Percentiles rank a stretch among this genome's conserved stretches.
Conservation (phyloP, 2,329 filamentous ascomycete species). For the Colletotrichum tropicicola region DNA sequence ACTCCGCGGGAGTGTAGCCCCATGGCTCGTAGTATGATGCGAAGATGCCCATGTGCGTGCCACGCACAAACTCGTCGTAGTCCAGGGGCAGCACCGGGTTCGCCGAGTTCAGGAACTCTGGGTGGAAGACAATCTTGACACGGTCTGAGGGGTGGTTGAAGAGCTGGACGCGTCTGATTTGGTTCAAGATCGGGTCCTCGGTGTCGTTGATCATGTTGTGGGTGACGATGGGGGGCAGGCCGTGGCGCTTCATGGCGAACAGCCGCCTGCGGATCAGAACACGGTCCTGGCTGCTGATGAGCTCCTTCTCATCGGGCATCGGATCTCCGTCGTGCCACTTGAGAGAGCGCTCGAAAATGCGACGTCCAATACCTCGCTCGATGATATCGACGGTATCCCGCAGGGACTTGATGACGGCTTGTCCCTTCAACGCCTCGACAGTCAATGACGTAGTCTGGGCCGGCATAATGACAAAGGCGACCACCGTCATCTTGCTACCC, state of each 20-base stretch:
- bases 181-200: conserved; percentile 94
- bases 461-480: conserved; percentile 99
- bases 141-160: conserved; percentile 96
- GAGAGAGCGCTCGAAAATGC: conserved; percentile 92
- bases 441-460: conserved; percentile 95
- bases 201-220: conserved; percentile 98
- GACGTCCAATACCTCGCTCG: conserved; percentile 89
- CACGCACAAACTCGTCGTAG: conserved; percentile 98
- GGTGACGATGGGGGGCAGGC: conserved; percentile 92
- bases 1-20: conserved; percentile 98
- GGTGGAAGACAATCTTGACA: conserved; percentile 98
- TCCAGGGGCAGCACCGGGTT: conserved; percentile 96
- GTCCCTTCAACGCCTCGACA: conserved; percentile 94
- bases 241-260: conserved; percentile 95
- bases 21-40: conserved; percentile 99
- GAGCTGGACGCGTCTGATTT: conserved; percentile 93
- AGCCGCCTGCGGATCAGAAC: conserved; percentile 90
- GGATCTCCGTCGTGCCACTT: conserved; percentile 96
- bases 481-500: conserved; percentile 91
- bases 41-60: conserved; percentile 95
- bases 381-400: conserved; percentile 93
- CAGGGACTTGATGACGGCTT: conserved; percentile 96
- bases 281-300: conserved; percentile 91
- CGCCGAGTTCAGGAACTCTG: conserved; percentile 94
- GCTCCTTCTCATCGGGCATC: conserved; percentile 94